Evolutionary conservation across 129 eudicot genomes (phyloP), one percentile per base, ranked within the genome.

Genomic region (Scalesia atractyloides): DNA sequence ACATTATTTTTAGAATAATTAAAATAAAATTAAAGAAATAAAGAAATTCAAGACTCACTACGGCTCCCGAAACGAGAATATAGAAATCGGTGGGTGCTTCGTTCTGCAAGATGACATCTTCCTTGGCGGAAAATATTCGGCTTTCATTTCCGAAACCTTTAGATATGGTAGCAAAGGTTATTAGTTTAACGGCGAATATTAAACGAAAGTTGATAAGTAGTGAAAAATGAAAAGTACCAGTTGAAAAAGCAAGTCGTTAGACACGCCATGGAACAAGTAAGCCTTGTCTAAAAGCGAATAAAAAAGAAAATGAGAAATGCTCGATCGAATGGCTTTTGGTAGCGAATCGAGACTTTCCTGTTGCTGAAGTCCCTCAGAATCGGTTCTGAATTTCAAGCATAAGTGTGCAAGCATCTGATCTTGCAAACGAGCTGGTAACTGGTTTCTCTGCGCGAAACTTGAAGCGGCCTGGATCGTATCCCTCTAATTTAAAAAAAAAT

Each of bases 351-450:
- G 96, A 14, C 86, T 86, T 80, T 90, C 98, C 72, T 94, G 96
- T 82, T 94, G 98, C 68, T 90, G 97, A 64, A 94, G 83, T 46
- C 98, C 98, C 81, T 94, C 97, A 9, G 96, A 90, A 85, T 94
- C 91, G 0, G 98, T 90, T 77, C 96, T 85, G 64, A 80, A 94
- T 82, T 90, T 94, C 73, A 94, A 83, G 77, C 86, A 86, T 78
- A 94, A 84, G 63, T 94, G 98, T 17, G 98, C 91, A 74, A 94
- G 96, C 97, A 94, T 94, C 80, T 94, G 98, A 57, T 94, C 98
- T 90, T 88, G 97, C 65, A 94, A 83, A 0, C 96, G 87, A 59
- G 66, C 73, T 0, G 98, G 97, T 65, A 94, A 80, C 47, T 82
- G 93, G 73, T 94, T 91, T 85, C 98, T 84, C 14, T 80, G 93